Evolutionary conservation across 2,329 filamentous ascomycete genomes (phyloP), one percentile per base, ranked within the genome.

Genomic region (Phialophora expanda): DNA sequence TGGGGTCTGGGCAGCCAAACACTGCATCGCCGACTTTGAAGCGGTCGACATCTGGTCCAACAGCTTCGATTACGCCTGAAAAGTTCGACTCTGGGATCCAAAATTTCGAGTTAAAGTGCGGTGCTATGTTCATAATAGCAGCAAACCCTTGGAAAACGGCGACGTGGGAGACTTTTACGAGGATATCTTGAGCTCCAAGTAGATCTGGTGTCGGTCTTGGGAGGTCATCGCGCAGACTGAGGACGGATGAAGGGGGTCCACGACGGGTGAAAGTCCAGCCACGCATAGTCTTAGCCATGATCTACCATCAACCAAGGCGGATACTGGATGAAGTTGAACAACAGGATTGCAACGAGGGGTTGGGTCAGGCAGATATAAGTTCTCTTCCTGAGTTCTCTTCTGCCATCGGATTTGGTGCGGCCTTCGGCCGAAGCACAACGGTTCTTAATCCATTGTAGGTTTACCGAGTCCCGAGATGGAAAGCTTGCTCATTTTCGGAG

Each of bases 131-230:
- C 55, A 69, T 61, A 4, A 66, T 7, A 2, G 44, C 44, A 11
- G 50, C 60, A 14, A 56, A 20, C 8, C 62, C 61, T 38, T 59
- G 57, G 32, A 65, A 56, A 17, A 64, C 22, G 9, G 54, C 44
- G 3, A 66, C 65, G 32, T 65, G 48, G 7, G 65, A 65, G 32
- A 69, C 57, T 46, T 66, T 65, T 48, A 67, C 57, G n/a, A 69
- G 34, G 17, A 66, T 62, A 53, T 67, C 65, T 30, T 65, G 34
- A 12, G 51, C 34, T 3, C 48, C 26, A 9, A 67, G 59, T 30
- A 32, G 30, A n/a, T 61, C 38, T 14, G 26, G 32, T 26, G 55
- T 60, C 17, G 62, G 65, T 41, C 46, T 57, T 4, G 65, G 67
- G 17, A 63, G 38, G 41, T 67, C 58, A 58, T 60, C 48, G 12